A percentile compares a stretch with the other conserved stretches of the same genome.
These are phyloP conservation scores for Cadophora sp. DNA, from an alignment of 2,329 filamentous ascomycete genomes.

Conservation along the genomic window DNA sequence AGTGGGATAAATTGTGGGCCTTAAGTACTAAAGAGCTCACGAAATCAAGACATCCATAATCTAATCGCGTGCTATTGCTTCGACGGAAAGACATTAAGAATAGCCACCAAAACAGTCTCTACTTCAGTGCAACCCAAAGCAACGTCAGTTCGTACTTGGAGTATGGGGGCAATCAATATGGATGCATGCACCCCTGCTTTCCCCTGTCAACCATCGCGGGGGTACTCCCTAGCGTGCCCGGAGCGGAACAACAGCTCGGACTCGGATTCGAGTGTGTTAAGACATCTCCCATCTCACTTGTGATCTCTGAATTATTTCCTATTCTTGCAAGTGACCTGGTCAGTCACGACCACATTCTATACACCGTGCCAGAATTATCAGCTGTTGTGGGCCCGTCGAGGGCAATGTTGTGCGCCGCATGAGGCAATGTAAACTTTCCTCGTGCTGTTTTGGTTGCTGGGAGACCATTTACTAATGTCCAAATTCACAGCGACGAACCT, in stretches of 20 bases:
- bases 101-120: no score
- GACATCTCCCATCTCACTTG: slow-evolving; percentile 18
- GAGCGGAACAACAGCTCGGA: slow-evolving; percentile 27
- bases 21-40: no score
- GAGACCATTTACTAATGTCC: slow-evolving; percentile 37
- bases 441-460: slow-evolving; percentile 33
- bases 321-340: slow-evolving; percentile 30
- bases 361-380: slow-evolving; percentile 22
- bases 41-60: no score
- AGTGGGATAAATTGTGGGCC: background rate
- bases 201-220: background rate
- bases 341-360: slow-evolving; percentile 22
- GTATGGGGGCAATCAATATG: background rate
- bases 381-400: slow-evolving; percentile 39
- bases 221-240: background rate
- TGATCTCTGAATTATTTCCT: slow-evolving; percentile 27
- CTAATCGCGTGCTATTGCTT: no score
- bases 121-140: no score
- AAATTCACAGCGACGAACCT: slow-evolving; percentile 34
- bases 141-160: no score
- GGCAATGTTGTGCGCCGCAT: slow-evolving; percentile 36
- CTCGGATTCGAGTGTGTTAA: background rate
- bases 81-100: no score
- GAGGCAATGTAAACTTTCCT: slow-evolving; percentile 33
- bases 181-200: background rate